Evolutionary conservation across 2,329 filamentous ascomycete genomes (phyloP), one percentile per base, ranked within the genome.

Genomic region (Nigrospora osmanthi): DNA sequence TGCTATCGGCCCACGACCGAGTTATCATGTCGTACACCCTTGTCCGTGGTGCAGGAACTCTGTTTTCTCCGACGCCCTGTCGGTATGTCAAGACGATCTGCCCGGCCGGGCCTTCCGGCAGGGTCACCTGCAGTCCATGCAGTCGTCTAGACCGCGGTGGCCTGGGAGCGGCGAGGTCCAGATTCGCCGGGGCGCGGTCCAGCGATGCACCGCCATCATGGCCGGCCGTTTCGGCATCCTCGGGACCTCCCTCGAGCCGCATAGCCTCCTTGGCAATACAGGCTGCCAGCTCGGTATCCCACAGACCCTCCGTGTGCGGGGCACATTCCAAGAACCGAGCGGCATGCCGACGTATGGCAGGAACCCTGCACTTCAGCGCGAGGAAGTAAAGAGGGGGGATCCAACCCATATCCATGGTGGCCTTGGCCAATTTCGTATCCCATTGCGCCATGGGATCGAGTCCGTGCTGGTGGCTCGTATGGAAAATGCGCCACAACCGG

Each of bases 321-420:
- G 51, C 45, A 1, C 48, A 47, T 15, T 54, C 52, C 0, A 54
- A 33, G 6, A 48, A 46, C 23, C 37, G 32, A 23, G 58, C 31
- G 15, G 55, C 52, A 7, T 68, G 65, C 0, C 59, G 47, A 33
- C 73, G 62, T 10, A 75, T 54, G 4, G 55, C 53, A 35, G 61
- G 64, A 2, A 65, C 54, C 0, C 73, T 68, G 36, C 73, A 77
- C 47, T 75, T 75, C 4, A 70, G 44, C 0, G 69, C 71, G 2
- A 63, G 53, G 47, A 64, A 75, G 47, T 72, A 74, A 3, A 75
- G 58, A 0, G 68, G 64, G 7, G 69, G 58, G 11, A 72, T 61
- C 56, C 68, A 70, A 10, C 71, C 71, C 11, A 70, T 58, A 45
- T 75, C 70, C 5, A 59, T 51, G 13, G 66, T 61, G 2, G 63